Percentiles rank a stretch among this genome's conserved stretches.
phyloP scores from a whole-genome alignment of 305 asterid genomes.

The Solanum hybrid region DNA sequence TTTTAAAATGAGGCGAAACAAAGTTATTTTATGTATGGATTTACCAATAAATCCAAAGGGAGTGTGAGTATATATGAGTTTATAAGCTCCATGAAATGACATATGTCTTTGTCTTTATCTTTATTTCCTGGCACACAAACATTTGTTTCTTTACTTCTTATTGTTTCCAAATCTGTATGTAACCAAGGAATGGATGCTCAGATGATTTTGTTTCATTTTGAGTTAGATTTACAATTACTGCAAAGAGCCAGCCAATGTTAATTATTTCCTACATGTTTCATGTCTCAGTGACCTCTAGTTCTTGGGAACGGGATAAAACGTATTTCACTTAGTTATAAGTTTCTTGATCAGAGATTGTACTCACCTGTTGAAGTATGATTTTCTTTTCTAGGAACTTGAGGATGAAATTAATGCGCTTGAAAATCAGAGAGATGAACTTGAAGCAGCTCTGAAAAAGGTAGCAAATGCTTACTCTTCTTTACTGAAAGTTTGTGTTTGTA shows the following conservation, averaged over 20 bases:
- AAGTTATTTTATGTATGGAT: neutral
- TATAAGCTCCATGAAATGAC: neutral
- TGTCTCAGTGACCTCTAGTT: slow-evolving; percentile 3
- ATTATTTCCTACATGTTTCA: neutral
- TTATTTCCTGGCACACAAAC: neutral
- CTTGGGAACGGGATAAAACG: neutral
- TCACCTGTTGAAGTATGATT: slow-evolving; percentile 16
- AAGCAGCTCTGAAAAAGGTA: slow-evolving; percentile 68
- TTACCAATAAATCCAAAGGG: neutral
- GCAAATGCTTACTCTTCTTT: slow-evolving; percentile 3
- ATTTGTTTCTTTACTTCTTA: neutral
- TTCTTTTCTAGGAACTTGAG: slow-evolving; percentile 51
- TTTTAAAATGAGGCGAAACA: neutral
- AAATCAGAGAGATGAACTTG: slow-evolving; percentile 55
- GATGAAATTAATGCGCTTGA: slow-evolving; percentile 59
- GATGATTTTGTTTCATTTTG: neutral
- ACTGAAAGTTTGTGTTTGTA: neutral
- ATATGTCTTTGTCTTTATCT: neutral
- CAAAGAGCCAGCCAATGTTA: neutral
- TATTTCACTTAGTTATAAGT: neutral
- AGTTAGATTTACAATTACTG: neutral
- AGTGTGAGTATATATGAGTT: neutral
- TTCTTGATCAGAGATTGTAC: slow-evolving; percentile 10
- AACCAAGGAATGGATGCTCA: neutral
- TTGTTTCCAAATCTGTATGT: neutral